Conservation (phyloP, 345 rosid genomes). For the Excoecaria agallocha region DNA sequence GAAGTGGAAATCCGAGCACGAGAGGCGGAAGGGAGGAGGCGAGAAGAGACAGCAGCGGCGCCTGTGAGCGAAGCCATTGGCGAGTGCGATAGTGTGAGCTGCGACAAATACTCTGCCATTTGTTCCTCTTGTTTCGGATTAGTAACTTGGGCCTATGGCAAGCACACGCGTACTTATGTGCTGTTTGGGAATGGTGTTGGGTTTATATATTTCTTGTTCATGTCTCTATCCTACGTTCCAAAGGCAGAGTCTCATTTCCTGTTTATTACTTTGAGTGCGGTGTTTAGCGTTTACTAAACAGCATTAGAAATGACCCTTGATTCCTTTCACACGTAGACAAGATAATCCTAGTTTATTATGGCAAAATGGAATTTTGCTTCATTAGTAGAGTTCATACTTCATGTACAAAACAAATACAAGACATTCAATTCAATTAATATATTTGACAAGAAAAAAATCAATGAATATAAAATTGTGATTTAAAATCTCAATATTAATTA, state of each 20-base stretch:
- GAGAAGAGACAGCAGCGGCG: constrained; percentile 58
- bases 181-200: background rate
- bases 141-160: background rate
- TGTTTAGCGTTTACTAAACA: background rate
- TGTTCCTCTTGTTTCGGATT: constrained; percentile 6
- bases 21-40: constrained; percentile 51
- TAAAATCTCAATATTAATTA: too few relatives aligned
- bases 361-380: too few relatives aligned
- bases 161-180: background rate
- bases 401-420: too few relatives aligned
- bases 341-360: too few relatives aligned
- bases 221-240: background rate
- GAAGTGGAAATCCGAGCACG: constrained; percentile 29
- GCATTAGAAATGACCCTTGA: background rate
- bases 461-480: too few relatives aligned
- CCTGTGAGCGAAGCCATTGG: constrained; percentile 56
- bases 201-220: background rate
- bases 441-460: too few relatives aligned
- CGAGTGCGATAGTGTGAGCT: background rate
- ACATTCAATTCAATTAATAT: too few relatives aligned
- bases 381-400: too few relatives aligned
- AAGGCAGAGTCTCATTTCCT: background rate
- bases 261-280: background rate
- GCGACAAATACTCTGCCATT: constrained; percentile 9
- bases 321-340: constrained; percentile 1